A percentile compares a stretch with the other conserved stretches of the same genome.
These are phyloP conservation scores for Dactylellina haptotyla DNA, from an alignment of 2,329 filamentous ascomycete species.

Conservation along the genomic window DNA sequence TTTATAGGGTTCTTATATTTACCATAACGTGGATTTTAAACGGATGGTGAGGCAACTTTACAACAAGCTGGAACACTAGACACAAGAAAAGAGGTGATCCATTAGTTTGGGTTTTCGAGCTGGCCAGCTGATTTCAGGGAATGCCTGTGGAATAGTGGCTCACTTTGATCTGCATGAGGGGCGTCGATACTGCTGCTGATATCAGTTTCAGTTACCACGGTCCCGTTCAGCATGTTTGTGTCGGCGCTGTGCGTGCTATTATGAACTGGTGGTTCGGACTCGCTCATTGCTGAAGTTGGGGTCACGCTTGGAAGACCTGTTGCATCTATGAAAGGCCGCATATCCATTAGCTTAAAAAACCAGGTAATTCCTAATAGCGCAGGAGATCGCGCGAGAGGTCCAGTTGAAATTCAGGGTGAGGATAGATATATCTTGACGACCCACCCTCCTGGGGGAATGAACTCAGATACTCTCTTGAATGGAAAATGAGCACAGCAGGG, in stretches of 20 bases:
- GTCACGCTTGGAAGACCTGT: slow-evolving; percentile 6
- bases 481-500: too few relatives aligned
- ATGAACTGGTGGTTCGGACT: slow-evolving; percentile 3
- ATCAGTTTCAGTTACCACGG: slow-evolving; percentile 1
- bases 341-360: slow-evolving; percentile 15
- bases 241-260: not conserved
- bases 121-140: too few relatives aligned
- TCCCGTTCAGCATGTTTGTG: not conserved
- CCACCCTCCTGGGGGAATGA: too few relatives aligned
- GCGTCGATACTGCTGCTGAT: slow-evolving; percentile 16
- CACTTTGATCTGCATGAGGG: slow-evolving; percentile 51
- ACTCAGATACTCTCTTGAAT: too few relatives aligned
- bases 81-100: not conserved
- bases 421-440: too few relatives aligned
- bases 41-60: slow-evolving; percentile 82
- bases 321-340: slow-evolving; percentile 9
- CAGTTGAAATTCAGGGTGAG: too few relatives aligned
- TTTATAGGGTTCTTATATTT: slow-evolving; percentile 60
- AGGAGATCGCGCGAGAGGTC: too few relatives aligned
- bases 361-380: too few relatives aligned
- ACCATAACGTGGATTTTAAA: slow-evolving; percentile 87
- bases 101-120: not conserved
- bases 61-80: slow-evolving; percentile 74
- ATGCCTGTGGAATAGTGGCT: too few relatives aligned
- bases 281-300: not conserved